Base-by-base conservation (phyloP, 2,329 filamentous ascomycete genomes). In the Alternaria triticimaculans region DNA sequence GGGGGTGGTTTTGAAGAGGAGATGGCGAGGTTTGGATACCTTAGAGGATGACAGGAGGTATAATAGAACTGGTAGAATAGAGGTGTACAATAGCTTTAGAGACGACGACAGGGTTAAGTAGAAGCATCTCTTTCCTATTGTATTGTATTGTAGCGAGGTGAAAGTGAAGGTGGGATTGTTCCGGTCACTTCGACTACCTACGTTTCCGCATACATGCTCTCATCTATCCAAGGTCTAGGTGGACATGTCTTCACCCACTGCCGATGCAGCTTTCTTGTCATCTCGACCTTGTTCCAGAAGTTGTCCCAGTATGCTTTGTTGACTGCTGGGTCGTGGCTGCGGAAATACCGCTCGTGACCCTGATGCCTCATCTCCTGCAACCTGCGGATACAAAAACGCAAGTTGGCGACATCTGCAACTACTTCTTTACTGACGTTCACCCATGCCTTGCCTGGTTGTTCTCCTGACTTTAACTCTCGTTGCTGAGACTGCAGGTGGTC, bases 301-400 rank as follows among this genome's bases (percentile, higher is more conserved):
- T 81, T 8, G 70, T 89, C 68, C 48, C 48, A 51, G 26, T 51
- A 51, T 6, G 30, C 48, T 5, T 25, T 18, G 23, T 49, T 30
- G n/a, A 18, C 48, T 15, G 48, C 28, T 3, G 10, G 12, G 5
- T 51, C 10, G 8, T 50, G n/a, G 30, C n/a, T 11, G 11, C n/a
- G 25, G 2, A 30, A 11, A 45, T 45, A 23, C 3, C 8, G 14
- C 21, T 23, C 21, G 20, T 45, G 43, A 5, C 43, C 43, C 18
- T 4, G 21, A 23, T 20, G 20, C 21, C 12, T 23, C 20, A 49
- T 26, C 21, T 28, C 23, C 7, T 49, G 46, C 6, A 26, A 18
- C n/a, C 33, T 54, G 5, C 14, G 8, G 5, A 54, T 33, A 7
- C 30, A 33, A 33, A 33, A 33, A 7, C 26, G 26, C 26, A 28